These are phyloP conservation scores for Meripilus lineatus DNA, from an alignment of 1,284 basidiomycete genomes.

Conservation along the genomic window DNA sequence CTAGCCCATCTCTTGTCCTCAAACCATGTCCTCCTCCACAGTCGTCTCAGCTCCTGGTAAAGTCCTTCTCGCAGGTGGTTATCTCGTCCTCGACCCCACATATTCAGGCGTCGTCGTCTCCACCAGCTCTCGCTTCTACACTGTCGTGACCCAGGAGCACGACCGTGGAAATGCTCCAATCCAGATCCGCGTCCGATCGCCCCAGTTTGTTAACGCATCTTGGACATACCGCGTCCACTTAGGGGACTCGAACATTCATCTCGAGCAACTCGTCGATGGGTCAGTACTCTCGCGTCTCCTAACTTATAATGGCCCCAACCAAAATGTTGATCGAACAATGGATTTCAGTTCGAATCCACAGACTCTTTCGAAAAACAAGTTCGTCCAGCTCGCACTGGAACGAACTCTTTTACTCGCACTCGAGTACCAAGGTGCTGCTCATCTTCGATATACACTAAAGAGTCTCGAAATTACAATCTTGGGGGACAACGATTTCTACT, in stretches of 20 bases:
- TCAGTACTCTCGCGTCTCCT: constrained; percentile 20
- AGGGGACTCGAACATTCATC: constrained; percentile 34
- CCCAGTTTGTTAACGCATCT: constrained; percentile 80
- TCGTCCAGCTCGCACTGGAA: constrained; percentile 84
- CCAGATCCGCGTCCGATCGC: constrained; percentile 76
- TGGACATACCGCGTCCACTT: constrained; percentile 72
- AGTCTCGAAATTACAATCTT: constrained; percentile 67
- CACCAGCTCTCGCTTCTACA: constrained; percentile 93
- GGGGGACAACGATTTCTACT: constrained; percentile 98
- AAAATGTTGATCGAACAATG: neutral
- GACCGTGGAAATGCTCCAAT: constrained; percentile 16
- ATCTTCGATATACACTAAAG: too few relatives aligned
- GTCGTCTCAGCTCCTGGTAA: constrained; percentile 93
- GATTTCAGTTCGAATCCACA: neutral
- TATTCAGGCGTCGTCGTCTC: constrained; percentile 86
- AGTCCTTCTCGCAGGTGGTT: constrained; percentile 91
- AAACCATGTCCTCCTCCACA: constrained; percentile 41
- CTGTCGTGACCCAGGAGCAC: constrained; percentile 41
- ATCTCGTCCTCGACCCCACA: constrained; percentile 84
- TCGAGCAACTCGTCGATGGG: constrained; percentile 45
- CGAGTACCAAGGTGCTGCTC: constrained; percentile 31
- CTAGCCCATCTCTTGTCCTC: neutral
- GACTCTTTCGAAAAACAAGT: constrained; percentile 65
- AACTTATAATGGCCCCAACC: neutral
- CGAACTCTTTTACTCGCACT: constrained; percentile 68